Evolutionary conservation across 1,284 basidiomycete genomes (phyloP).

Genomic region (Apiotrichum mycotoxinovorans): DNA sequence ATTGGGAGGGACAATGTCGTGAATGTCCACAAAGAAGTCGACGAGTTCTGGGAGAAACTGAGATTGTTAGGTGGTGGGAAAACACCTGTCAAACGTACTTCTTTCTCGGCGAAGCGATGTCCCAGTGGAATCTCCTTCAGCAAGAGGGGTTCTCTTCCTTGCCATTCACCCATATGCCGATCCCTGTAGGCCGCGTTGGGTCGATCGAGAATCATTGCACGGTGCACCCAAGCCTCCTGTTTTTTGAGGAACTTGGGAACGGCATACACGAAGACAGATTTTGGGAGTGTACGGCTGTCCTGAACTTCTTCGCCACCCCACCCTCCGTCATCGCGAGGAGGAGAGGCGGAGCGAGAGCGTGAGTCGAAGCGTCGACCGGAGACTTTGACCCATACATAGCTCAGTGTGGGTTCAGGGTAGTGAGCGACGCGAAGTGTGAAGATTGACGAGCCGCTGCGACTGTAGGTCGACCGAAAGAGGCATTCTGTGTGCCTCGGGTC

Average conservation of each 20-base stretch:
- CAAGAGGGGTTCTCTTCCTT: neutral
- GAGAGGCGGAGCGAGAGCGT: slow-evolving; percentile 19
- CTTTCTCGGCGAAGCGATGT: slow-evolving; percentile 21
- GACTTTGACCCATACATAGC: slow-evolving; percentile 28
- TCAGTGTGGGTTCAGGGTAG: neutral
- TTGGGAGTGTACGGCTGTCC: neutral
- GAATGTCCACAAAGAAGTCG: slow-evolving; percentile 31
- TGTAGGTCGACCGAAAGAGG: slow-evolving; percentile 11
- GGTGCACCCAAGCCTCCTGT: neutral
- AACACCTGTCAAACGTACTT: slow-evolving; percentile 23
- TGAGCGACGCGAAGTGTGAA: slow-evolving; percentile 20
- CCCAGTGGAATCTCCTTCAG: slow-evolving; percentile 16
- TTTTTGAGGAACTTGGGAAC: neutral
- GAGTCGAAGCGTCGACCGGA: slow-evolving; percentile 25
- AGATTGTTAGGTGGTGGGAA: neutral
- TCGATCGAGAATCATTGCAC: neutral
- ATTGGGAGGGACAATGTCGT: slow-evolving; percentile 18
- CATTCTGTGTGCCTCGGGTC: slow-evolving; percentile 23
- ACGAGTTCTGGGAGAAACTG: slow-evolving; percentile 33
- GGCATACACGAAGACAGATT: neutral
- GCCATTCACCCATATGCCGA: neutral
- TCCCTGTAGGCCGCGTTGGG: neutral
- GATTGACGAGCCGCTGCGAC: neutral
- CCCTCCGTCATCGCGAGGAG: neutral
- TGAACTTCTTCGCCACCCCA: neutral